Conservation (phyloP, 139 green algal species). For the Nannochloris sp. region DNA sequence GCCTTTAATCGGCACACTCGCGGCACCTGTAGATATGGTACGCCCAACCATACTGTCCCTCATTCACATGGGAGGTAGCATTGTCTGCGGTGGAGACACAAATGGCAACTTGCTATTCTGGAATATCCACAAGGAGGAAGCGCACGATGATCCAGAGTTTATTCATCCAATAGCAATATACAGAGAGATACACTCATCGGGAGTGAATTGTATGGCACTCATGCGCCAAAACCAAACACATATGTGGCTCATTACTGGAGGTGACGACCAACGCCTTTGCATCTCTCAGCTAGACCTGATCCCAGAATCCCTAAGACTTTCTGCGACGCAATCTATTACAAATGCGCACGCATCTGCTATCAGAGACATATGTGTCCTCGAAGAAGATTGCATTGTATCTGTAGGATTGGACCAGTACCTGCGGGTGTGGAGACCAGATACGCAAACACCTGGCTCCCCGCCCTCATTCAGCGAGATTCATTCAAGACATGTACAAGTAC, state of each 20-base stretch:
- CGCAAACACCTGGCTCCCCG: background rate
- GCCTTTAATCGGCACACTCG: too few relatives aligned
- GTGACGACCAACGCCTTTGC: constrained; percentile 30
- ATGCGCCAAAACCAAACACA: background rate
- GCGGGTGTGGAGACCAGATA: constrained; percentile 19
- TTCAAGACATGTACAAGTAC: background rate
- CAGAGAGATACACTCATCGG: constrained; percentile 26
- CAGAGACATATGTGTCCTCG: constrained; percentile 19
- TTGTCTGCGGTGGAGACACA: background rate
- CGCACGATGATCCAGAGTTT: background rate
- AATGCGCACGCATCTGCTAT: constrained; percentile 34
- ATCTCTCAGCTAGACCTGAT: background rate
- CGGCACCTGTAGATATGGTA: too few relatives aligned
- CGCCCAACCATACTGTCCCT: too few relatives aligned
- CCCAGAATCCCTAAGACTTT: background rate
- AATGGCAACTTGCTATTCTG: background rate
- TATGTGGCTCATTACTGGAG: constrained; percentile 22
- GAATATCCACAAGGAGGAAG: background rate
- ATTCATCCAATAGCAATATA: background rate
- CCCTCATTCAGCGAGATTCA: background rate
- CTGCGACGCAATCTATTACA: background rate
- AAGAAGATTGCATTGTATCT: background rate
- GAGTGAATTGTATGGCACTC: constrained; percentile 27
- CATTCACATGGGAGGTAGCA: background rate
- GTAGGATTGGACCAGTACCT: constrained; percentile 36